Base-by-base conservation (phyloP, 1,139 yeast species). In the Scheffersomyces segobiensis region DNA sequence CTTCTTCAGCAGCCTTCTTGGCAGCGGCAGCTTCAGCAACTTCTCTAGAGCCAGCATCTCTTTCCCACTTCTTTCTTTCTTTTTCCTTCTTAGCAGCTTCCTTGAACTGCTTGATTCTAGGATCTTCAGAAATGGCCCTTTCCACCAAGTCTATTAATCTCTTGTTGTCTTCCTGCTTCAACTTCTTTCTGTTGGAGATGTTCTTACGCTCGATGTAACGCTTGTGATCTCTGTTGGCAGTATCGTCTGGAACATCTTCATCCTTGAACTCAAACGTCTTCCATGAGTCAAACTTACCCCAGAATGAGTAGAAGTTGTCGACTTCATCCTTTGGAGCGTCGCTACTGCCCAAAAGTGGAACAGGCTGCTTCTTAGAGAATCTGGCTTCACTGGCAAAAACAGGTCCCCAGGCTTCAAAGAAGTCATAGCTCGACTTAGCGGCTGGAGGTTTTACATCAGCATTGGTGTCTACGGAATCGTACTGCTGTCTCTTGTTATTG, bases 161-260 rank as follows among this genome's bases (percentile, higher is more conserved):
- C 75, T 93, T 91, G 81, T 90, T 93, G 78, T 95, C 99, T 73
- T 95, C 98, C 73, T 95, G 93, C 88, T 96, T 96, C 84, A 87
- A 91, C 89, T 95, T 95, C 84, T 91, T 91, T 83, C 99, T 91
- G 63, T 96, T 92, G 67, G 97, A 93, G 77, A 91, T 85, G 84
- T 95, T 95, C 85, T 96, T 95, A 84, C 95, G 92, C 82, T 95
- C 99, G 69, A 93, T 89, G 82, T 93, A 91, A 82, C 99, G 96
- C 84, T 95, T 95, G 86, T 95, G 97, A 76, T 95, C 99, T 85
- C 99, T 93, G 87, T 95, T 96, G 63, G 97, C 91, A 62, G 98
- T 91, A 80, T 95, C 99, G 82, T 95, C 99, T 66, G 99, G 99
- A 71, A 93, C 98, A 75, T 95, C 99, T 82, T 95, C 99, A 73